These are phyloP conservation scores for Eimeria sp. DNA, from an alignment of 169 alveolate genomes.

Conservation along the genomic window DNA sequence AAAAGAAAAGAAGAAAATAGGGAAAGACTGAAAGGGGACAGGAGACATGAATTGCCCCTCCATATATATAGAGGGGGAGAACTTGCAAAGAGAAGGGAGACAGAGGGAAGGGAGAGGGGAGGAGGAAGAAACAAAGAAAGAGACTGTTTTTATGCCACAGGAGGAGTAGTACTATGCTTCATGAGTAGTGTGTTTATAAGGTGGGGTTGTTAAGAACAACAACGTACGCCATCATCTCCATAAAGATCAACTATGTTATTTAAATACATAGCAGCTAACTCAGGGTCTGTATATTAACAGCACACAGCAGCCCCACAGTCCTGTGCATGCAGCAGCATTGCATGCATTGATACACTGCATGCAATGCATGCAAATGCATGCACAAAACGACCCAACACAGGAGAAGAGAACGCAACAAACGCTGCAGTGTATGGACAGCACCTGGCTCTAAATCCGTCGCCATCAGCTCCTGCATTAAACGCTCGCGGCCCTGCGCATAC, in stretches of 20 bases:
- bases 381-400: too few species aligned
- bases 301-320: background rate
- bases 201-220: background rate
- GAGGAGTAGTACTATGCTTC: too few species aligned
- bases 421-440: background rate
- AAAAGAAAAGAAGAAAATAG: background rate
- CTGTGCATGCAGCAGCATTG: too few species aligned
- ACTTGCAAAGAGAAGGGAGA: too few species aligned
- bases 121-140: background rate
- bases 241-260: background rate
- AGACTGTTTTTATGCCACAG: too few species aligned
- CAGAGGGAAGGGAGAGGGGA: background rate
- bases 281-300: conserved; percentile 49
- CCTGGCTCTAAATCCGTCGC: conserved; percentile 21
- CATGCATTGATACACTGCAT: background rate
- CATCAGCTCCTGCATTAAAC: conserved; percentile 58
- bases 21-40: too few species aligned
- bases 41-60: too few species aligned
- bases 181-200: background rate
- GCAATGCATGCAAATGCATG: background rate
- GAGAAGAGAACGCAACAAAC: background rate
- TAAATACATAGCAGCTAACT: conserved; percentile 28
- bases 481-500: conserved; percentile 55
- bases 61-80: background rate
- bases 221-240: conserved; percentile 46